phyloP scores from a whole-genome alignment of 192 early-diverging fungal species.

The Coemansia sp. region DNA sequence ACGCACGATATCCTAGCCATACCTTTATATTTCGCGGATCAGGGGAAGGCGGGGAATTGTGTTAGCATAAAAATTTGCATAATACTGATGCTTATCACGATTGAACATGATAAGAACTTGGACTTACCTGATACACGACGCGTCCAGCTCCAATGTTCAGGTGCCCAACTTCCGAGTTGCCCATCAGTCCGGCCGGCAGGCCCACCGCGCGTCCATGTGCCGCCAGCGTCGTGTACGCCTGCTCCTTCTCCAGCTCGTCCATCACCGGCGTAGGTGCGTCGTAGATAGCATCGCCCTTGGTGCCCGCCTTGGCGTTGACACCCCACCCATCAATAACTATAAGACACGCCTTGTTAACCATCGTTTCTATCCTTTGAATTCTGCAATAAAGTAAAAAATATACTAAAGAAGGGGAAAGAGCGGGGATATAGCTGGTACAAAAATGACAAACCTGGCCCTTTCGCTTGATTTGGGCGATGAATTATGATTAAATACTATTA shows the following conservation, averaged over 20 bases:
- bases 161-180: slow-evolving; percentile 99
- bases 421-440: no score
- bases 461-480: no score
- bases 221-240: slow-evolving; percentile 73
- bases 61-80: background rate
- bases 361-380: slow-evolving; percentile 5
- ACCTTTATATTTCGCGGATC: background rate
- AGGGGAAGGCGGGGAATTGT: background rate
- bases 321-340: slow-evolving; percentile 99
- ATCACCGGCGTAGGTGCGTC: slow-evolving; percentile 94
- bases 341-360: slow-evolving; percentile 73
- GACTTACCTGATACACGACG: slow-evolving; percentile 86
- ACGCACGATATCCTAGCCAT: slow-evolving; percentile 85
- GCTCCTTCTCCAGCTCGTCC: slow-evolving; percentile 71
- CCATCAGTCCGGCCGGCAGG: slow-evolving; percentile 98
- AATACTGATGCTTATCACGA: slow-evolving; percentile 12
- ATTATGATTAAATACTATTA: no score
- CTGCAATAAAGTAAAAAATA: slow-evolving; percentile 1
- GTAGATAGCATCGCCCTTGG: slow-evolving; percentile 87
- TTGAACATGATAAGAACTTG: background rate
- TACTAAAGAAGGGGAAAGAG: slow-evolving; percentile 3
- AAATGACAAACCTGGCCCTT: no score
- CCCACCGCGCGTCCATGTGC: slow-evolving; percentile 97
- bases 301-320: slow-evolving; percentile 66
- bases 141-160: slow-evolving; percentile 99